Evolutionary conservation across 176 grass and related monocot species (phyloP).

Genomic region (Phoenix dactylifera): DNA sequence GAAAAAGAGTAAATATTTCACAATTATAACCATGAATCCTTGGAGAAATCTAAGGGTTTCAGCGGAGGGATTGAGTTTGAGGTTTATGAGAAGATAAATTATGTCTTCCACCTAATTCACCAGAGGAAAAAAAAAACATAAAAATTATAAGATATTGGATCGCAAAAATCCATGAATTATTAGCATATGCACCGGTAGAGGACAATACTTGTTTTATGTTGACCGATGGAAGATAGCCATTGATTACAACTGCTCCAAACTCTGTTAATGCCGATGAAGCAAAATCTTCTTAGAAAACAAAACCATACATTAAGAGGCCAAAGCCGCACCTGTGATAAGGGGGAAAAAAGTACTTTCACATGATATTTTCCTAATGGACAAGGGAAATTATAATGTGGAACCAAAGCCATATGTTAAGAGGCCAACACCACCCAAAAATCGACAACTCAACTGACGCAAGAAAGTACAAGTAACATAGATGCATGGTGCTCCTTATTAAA

Average conservation of each 20-base stretch:
- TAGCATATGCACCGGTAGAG: not conserved
- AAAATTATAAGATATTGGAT: not conserved
- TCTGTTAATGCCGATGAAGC: slow-evolving; percentile 59
- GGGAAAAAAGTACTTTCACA: not conserved
- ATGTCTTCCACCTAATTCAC: not conserved
- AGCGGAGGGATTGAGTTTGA: too few species aligned
- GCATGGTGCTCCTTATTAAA: too few species aligned
- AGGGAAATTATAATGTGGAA: too few species aligned
- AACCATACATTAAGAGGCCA: slow-evolving; percentile 83
- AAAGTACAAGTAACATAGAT: too few species aligned
- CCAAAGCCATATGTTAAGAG: too few species aligned
- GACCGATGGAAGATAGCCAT: slow-evolving; percentile 77
- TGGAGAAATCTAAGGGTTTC: too few species aligned
- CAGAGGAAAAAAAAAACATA: not conserved
- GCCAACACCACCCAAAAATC: too few species aligned
- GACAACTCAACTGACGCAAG: too few species aligned
- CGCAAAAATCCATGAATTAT: not conserved
- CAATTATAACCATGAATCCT: too few species aligned
- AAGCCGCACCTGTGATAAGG: slow-evolving; percentile 47
- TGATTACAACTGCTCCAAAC: slow-evolving; percentile 65
- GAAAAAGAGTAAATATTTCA: too few species aligned
- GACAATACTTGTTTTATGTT: slow-evolving; percentile 74
- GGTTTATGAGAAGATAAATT: not conserved
- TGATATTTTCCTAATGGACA: too few species aligned
- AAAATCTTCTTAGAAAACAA: slow-evolving; percentile 90